Percentiles rank a stretch among this genome's conserved stretches.
These are phyloP conservation scores for Persicaria maculosa DNA, from an alignment of 148 eudicot genomes.

Conservation along the genomic window DNA sequence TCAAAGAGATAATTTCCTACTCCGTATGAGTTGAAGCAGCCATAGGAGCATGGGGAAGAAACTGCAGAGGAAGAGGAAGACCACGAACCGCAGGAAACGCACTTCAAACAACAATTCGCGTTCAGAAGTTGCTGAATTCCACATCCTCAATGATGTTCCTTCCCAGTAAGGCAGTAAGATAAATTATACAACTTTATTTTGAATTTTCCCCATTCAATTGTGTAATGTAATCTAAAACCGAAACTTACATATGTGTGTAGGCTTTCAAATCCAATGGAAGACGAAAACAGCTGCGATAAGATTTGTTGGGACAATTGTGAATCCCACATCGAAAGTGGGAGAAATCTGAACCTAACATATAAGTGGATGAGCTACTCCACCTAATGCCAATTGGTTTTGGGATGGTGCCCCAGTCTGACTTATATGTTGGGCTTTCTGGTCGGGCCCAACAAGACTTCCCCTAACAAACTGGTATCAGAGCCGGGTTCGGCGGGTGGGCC, in stretches of 20 bases:
- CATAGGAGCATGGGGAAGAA: neutral
- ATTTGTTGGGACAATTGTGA: no score
- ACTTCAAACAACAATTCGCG: slow-evolving; percentile 1
- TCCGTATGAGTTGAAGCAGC: no score
- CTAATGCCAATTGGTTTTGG: no score
- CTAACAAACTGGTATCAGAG: no score
- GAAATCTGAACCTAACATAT: no score
- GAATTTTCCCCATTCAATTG: neutral
- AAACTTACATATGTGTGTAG: neutral
- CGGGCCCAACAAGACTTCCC: no score
- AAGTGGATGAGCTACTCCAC: no score
- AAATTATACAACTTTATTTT: neutral
- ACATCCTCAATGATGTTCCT: neutral
- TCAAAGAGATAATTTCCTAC: neutral
- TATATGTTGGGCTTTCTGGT: no score
- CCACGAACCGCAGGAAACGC: neutral
- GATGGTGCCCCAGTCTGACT: no score
- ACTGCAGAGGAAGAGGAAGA: neutral
- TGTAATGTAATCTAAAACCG: neutral
- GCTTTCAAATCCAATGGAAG: slow-evolving; percentile 5
- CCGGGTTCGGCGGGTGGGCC: no score
- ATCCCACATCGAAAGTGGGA: no score
- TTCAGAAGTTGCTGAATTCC: neutral
- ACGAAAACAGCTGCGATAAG: neutral
- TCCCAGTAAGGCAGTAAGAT: neutral